Percentiles rank a stretch among this genome's conserved stretches.
These are phyloP conservation scores for Eucalyptus guilfoylei DNA, from an alignment of 345 rosid genomes.

Conservation along the genomic window DNA sequence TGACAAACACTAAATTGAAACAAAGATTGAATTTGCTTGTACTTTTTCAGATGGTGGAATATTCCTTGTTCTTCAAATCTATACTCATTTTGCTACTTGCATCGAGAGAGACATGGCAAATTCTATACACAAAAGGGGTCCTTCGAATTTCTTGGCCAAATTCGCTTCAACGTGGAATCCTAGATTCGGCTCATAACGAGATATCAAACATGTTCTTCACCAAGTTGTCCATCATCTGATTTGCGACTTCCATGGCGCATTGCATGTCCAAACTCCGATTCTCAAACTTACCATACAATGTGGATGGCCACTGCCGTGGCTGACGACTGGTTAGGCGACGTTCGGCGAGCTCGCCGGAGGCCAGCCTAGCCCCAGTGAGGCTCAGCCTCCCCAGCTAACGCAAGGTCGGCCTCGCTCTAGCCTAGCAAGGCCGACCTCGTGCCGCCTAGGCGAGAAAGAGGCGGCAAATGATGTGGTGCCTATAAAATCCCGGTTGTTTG, in stretches of 20 bases:
- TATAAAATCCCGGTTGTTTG: no score
- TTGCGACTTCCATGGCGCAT: constrained; percentile 18
- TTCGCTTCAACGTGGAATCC: neutral
- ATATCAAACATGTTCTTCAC: constrained; percentile 25
- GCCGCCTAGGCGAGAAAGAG: no score
- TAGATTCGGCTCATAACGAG: constrained; percentile 6
- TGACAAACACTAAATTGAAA: neutral
- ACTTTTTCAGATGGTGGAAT: neutral
- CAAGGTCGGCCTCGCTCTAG: no score
- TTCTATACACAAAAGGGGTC: neutral
- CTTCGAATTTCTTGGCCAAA: neutral
- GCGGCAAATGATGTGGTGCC: no score
- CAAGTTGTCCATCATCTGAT: constrained; percentile 46
- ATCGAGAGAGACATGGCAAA: neutral
- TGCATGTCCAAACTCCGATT: neutral
- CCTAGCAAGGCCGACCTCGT: no score
- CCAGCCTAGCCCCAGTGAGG: no score
- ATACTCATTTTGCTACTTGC: neutral
- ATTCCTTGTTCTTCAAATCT: neutral
- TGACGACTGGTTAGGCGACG: no score
- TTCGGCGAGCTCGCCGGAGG: no score
- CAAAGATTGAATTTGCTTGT: neutral
- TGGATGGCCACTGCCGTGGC: neutral
- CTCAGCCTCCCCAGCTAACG: no score
- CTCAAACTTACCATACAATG: constrained; percentile 2